Percentiles rank a stretch among this genome's conserved stretches.
Conservation (phyloP, 306 rosid genomes). For the Cicer arietinum region DNA sequence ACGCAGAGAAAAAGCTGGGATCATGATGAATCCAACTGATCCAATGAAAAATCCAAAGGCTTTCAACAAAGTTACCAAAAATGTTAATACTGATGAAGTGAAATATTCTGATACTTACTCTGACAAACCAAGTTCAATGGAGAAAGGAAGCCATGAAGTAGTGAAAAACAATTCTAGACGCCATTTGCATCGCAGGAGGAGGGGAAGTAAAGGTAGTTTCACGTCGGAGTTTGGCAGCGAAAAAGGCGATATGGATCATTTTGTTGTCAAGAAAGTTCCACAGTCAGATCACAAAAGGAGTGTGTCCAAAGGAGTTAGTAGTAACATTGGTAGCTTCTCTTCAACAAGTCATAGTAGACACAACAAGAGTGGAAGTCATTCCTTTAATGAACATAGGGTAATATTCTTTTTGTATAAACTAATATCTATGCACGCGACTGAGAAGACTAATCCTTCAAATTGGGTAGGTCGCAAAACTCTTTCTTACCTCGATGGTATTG, state of each 20-base stretch:
- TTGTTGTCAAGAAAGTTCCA: not conserved
- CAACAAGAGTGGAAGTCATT: conserved; percentile 15
- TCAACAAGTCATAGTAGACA: conserved; percentile 39
- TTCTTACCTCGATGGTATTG: no score
- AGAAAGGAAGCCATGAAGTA: conserved; percentile 28
- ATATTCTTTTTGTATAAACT: not conserved
- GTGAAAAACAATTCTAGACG: not conserved
- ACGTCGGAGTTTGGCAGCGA: conserved; percentile 26
- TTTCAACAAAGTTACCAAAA: not conserved
- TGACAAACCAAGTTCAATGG: conserved; percentile 22
- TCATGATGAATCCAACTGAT: conserved; percentile 38
- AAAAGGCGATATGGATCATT: not conserved
- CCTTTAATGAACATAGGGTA: conserved; percentile 38
- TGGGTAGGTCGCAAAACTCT: no score
- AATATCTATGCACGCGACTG: no score
- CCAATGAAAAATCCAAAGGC: conserved; percentile 43
- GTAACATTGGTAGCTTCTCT: conserved; percentile 33
- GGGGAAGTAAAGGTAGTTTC: conserved; percentile 38
- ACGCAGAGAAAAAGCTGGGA: conserved; percentile 30
- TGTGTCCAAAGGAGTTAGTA: conserved; percentile 32
- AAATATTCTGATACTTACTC: conserved; percentile 21
- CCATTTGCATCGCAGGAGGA: conserved; percentile 17
- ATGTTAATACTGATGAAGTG: conserved; percentile 15
- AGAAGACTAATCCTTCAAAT: no score
- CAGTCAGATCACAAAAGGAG: conserved; percentile 22